phyloP scores from a whole-genome alignment of 2,329 filamentous ascomycete species.

The Calonectria naviculata region DNA sequence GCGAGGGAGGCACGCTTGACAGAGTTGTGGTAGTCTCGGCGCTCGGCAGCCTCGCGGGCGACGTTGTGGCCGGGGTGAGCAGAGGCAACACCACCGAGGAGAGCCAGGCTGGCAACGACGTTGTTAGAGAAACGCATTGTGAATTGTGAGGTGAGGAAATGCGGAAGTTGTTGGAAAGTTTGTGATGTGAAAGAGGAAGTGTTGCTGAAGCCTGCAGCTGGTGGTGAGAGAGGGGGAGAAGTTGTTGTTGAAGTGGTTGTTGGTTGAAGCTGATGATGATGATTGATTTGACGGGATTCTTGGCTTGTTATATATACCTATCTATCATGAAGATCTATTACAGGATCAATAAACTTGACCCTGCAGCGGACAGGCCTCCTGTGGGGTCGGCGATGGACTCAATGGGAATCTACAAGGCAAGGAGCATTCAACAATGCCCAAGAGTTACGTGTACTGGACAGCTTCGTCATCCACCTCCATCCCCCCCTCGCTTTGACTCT shows the following conservation, averaged over 20 bases:
- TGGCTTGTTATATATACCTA: slow-evolving; percentile 3
- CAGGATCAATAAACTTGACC: slow-evolving; percentile 2
- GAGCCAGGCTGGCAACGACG: slow-evolving; percentile 23
- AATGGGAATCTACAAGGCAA: neutral
- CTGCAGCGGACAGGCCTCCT: neutral
- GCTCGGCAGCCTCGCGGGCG: slow-evolving; percentile 59
- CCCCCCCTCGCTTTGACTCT: neutral
- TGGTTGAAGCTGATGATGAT: neutral
- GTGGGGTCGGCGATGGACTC: neutral
- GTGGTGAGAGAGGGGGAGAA: neutral
- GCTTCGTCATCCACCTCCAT: slow-evolving; percentile 16
- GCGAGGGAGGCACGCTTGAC: slow-evolving; percentile 53
- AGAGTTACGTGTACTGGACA: slow-evolving; percentile 13
- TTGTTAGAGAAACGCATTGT: slow-evolving; percentile 28
- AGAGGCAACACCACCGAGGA: slow-evolving; percentile 27
- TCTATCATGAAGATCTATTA: neutral
- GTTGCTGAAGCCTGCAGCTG: slow-evolving; percentile 16
- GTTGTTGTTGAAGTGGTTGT: neutral
- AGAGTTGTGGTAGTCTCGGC: slow-evolving; percentile 54
- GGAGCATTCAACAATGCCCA: neutral
- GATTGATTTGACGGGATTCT: neutral
- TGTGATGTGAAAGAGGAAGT: neutral
- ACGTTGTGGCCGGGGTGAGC: slow-evolving; percentile 63
- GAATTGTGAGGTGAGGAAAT: neutral
- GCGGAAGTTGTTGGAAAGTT: neutral